Conservation (phyloP, 306 rosid genomes). For the Prunus armeniaca region DNA sequence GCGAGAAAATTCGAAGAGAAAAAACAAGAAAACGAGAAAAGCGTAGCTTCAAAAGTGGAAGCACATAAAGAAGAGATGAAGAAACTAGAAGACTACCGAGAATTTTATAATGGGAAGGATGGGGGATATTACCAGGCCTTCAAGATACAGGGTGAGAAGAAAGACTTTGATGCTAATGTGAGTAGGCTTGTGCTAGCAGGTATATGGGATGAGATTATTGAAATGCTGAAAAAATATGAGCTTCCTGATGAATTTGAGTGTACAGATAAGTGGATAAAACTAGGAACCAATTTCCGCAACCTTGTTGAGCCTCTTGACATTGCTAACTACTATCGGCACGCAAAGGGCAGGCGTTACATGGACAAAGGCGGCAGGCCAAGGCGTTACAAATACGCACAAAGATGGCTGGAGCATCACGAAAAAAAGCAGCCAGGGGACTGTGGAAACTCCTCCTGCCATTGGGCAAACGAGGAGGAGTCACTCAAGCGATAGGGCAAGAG, state of each 20-base stretch:
- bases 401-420: slow-evolving; percentile 53
- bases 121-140: slow-evolving; percentile 63
- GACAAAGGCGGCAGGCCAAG: slow-evolving; percentile 46
- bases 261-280: slow-evolving; percentile 26
- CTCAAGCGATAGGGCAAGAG: neutral
- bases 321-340: slow-evolving; percentile 72
- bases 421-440: neutral
- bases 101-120: slow-evolving; percentile 1
- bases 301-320: slow-evolving; percentile 78
- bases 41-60: slow-evolving; percentile 10
- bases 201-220: slow-evolving; percentile 71
- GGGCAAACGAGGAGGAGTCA: slow-evolving; percentile 81
- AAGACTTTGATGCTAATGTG: slow-evolving; percentile 72
- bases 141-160: slow-evolving; percentile 43
- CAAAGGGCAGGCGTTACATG: slow-evolving; percentile 53
- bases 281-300: slow-evolving; percentile 52
- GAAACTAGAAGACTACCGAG: slow-evolving; percentile 32
- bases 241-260: slow-evolving; percentile 87
- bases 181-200: slow-evolving; percentile 62
- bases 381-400: slow-evolving; percentile 63
- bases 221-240: slow-evolving; percentile 54
- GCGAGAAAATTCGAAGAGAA: slow-evolving; percentile 49
- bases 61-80: neutral
- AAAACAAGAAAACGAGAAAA: slow-evolving; percentile 28
- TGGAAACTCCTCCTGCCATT: slow-evolving; percentile 60